These are phyloP conservation scores for Fusarium udum DNA, from an alignment of 2,329 filamentous ascomycete genomes.

Conservation along the genomic window DNA sequence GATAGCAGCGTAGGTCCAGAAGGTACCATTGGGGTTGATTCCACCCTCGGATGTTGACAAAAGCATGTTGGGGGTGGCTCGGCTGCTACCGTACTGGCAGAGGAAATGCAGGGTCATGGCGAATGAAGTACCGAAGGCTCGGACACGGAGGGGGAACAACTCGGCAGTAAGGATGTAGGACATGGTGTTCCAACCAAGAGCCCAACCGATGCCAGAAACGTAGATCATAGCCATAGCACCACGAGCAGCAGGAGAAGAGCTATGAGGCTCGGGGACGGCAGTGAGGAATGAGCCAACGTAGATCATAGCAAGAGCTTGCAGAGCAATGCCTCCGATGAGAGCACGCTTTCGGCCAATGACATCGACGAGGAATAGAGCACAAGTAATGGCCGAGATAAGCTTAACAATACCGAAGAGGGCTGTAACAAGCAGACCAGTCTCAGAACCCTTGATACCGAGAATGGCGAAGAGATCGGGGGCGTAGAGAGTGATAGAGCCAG, in stretches of 20 bases:
- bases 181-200: slow-evolving; percentile 29
- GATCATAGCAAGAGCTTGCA: slow-evolving; percentile 17
- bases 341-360: slow-evolving; percentile 17
- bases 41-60: not conserved
- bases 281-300: slow-evolving; percentile 15
- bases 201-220: slow-evolving; percentile 29
- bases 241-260: not conserved
- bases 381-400: slow-evolving; percentile 8
- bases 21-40: slow-evolving; percentile 12
- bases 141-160: slow-evolving; percentile 21
- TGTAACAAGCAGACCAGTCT: slow-evolving; percentile 17
- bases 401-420: slow-evolving; percentile 17
- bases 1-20: slow-evolving; percentile 15
- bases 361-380: slow-evolving; percentile 10
- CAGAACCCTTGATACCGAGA: slow-evolving; percentile 8
- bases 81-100: slow-evolving; percentile 16
- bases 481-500: slow-evolving; percentile 18
- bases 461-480: slow-evolving; percentile 7
- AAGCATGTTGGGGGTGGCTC: slow-evolving; percentile 15
- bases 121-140: slow-evolving; percentile 13
- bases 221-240: slow-evolving; percentile 27
- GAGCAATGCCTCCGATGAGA: slow-evolving; percentile 3
- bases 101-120: slow-evolving; percentile 19
- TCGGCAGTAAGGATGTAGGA: slow-evolving; percentile 30
- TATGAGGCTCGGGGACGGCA: not conserved